A percentile compares a stretch with the other conserved stretches of the same genome.
Conservation (phyloP, 139 green algal genomes). For the Chlamydomonas schloesseri region DNA sequence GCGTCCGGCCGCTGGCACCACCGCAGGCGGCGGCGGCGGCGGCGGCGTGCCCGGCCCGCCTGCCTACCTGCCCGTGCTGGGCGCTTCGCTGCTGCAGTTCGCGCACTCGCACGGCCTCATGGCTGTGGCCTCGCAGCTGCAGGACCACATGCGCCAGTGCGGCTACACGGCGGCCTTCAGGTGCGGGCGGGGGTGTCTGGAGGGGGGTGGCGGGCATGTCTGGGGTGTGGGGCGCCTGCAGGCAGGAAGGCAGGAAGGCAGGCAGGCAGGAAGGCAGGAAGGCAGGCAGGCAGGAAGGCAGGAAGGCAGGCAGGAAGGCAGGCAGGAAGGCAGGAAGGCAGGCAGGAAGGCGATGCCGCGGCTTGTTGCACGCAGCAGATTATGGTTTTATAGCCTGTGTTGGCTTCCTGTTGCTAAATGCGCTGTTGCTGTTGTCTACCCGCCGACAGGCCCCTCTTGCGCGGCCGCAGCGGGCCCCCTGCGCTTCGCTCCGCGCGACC, state of each 20-base stretch:
- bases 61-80: slow-evolving; percentile 5
- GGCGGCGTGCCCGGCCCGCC: neutral
- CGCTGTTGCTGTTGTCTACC: neutral
- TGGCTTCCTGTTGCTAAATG: too few relatives aligned
- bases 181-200: neutral
- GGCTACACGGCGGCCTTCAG: slow-evolving; percentile 25
- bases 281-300: too few relatives aligned
- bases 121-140: neutral
- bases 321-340: too few relatives aligned
- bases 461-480: too few relatives aligned
- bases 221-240: too few relatives aligned
- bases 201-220: neutral
- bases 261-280: too few relatives aligned
- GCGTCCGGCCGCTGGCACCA: too few relatives aligned
- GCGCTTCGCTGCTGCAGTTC: slow-evolving; percentile 30
- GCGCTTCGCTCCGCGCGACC: too few relatives aligned
- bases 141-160: neutral
- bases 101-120: neutral
- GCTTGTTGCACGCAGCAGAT: neutral
- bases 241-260: too few relatives aligned
- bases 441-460: neutral
- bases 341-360: neutral
- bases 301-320: too few relatives aligned
- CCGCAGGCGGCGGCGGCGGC: too few relatives aligned
- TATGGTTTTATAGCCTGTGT: neutral